Base-by-base conservation (phyloP, 2,329 filamentous ascomycete species). In the Septoria petroselini region DNA sequence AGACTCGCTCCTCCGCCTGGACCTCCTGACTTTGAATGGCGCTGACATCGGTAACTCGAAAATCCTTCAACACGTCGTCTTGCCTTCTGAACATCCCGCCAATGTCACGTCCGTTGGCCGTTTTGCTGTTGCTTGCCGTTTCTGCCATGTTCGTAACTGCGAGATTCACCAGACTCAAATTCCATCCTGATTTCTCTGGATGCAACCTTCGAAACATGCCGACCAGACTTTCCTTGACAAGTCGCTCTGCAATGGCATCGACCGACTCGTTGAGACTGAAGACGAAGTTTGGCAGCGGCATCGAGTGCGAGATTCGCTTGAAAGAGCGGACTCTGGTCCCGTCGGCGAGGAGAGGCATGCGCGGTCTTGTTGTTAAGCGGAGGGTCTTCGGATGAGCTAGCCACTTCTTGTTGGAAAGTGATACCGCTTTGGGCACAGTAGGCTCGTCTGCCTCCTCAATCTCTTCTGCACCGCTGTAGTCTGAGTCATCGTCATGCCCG, bases 61-160 rank as follows among this genome's bases (percentile, higher is more conserved):
- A 91, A 41, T 86, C 82, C 53, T 77, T 81, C 47, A 90, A 70
- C 23, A 82, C 78, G 37, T 81, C 77, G 41, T 88, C 83, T 65
- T 94, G 89, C 47, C 76, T 77, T 62, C 75, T 82, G 66, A 96
- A 94, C 89, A 96, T 94, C 62, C 75, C 79, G 1, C 79, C 78
- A 58, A 96, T 95, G 62, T 95, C 84, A 56, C 86, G 77, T 1
- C 87, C 88, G 9, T 63, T 67, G 0, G 71, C 71, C 17, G 67
- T 70, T 58, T 67, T 74, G 45, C 69, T 71, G 19, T 69, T 62
- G 7, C 73, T 71, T 18, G 70, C 73, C 3, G 69, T 67, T 53
- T 74, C 71, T 5, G 63, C 77, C 84, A 97, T 91, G 65, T 95
- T 95, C 11, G 87, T 86, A 6, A 88, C 90, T 38, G 88, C 91